These are phyloP conservation scores for Lecanicillium sp. DNA, from an alignment of 2,329 filamentous ascomycete genomes.

Conservation along the genomic window DNA sequence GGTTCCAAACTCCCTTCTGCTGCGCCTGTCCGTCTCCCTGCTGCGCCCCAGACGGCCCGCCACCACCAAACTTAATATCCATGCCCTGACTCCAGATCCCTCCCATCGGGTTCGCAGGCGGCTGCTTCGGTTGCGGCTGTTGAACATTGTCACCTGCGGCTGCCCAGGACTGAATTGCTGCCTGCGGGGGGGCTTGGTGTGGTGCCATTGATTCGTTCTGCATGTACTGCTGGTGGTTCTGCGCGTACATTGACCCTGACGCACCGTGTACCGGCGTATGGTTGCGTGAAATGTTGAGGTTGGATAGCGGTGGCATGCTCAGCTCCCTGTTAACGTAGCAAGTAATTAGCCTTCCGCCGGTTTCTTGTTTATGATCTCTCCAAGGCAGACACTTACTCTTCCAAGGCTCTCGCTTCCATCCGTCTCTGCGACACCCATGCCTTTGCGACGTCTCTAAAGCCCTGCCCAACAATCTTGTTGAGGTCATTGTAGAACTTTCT, in stretches of 20 bases:
- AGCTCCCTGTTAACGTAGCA: conserved; percentile 32
- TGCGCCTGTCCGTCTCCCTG: conserved; percentile 17
- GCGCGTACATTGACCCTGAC: conserved; percentile 3
- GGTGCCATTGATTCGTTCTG: conserved; percentile 10
- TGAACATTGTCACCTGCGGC: conserved; percentile 46
- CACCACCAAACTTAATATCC: conserved; percentile 62
- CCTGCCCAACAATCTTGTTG: conserved; percentile 69
- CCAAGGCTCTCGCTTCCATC: conserved; percentile 70
- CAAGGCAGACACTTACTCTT: conserved; percentile 48
- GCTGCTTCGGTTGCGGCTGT: conserved; percentile 42
- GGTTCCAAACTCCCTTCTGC: conserved; percentile 48
- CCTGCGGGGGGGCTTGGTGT: conserved; percentile 14
- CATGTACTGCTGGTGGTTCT: conserved; percentile 11
- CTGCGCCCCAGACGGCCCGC: conserved; percentile 14
- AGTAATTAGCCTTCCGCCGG: conserved; percentile 2
- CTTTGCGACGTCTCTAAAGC: conserved; percentile 72
- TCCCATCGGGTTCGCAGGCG: conserved; percentile 23
- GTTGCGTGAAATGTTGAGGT: conserved; percentile 29
- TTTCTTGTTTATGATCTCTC: background rate
- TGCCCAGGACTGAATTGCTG: conserved; percentile 52
- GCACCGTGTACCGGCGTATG: conserved; percentile 16
- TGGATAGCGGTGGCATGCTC: conserved; percentile 42
- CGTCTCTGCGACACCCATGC: conserved; percentile 75
- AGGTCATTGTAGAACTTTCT: conserved; percentile 97
- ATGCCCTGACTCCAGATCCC: conserved; percentile 66